Percentiles rank a stretch among this genome's conserved stretches.
These are phyloP conservation scores for Penicillium ucsense DNA, from an alignment of 495 filamentous ascomycete genomes.

Conservation along the genomic window DNA sequence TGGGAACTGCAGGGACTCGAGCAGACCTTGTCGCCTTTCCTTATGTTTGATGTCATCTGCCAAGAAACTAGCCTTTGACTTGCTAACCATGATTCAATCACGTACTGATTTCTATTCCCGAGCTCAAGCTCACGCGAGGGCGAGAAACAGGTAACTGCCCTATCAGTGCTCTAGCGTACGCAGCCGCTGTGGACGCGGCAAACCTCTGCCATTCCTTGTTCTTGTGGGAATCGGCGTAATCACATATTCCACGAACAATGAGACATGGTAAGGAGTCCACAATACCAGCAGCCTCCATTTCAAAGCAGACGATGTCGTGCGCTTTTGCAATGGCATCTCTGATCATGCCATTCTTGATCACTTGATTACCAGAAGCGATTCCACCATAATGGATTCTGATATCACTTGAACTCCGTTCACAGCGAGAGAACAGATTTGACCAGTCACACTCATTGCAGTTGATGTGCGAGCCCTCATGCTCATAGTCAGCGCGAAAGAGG, in stretches of 20 bases:
- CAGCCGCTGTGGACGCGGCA: constrained; percentile 23
- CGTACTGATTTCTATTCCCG: too few relatives aligned
- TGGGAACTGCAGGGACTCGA: constrained; percentile 22
- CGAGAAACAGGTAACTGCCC: constrained; percentile 7
- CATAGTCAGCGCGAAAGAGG: constrained; percentile 12
- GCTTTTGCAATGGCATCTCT: constrained; percentile 21
- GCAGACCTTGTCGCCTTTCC: constrained; percentile 5
- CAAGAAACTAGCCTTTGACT: neutral
- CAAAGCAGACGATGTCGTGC: constrained; percentile 28
- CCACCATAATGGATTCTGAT: constrained; percentile 29
- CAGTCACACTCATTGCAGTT: constrained; percentile 8
- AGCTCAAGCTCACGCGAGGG: too few relatives aligned
- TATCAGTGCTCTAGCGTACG: constrained; percentile 23
- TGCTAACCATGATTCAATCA: too few relatives aligned
- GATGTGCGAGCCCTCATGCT: neutral
- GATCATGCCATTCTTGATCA: constrained; percentile 22
- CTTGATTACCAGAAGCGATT: constrained; percentile 31
- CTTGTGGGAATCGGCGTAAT: constrained; percentile 32
- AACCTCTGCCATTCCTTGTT: constrained; percentile 27
- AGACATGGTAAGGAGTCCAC: constrained; percentile 22
- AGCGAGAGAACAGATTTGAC: constrained; percentile 2
- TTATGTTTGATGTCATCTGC: constrained; percentile 5
- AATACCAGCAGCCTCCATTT: constrained; percentile 40
- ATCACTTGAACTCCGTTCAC: constrained; percentile 3
- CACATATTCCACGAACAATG: constrained; percentile 24